phyloP scores from a whole-genome alignment of 495 filamentous ascomycete genomes.

The Hyphodiscus hymeniophilus region DNA sequence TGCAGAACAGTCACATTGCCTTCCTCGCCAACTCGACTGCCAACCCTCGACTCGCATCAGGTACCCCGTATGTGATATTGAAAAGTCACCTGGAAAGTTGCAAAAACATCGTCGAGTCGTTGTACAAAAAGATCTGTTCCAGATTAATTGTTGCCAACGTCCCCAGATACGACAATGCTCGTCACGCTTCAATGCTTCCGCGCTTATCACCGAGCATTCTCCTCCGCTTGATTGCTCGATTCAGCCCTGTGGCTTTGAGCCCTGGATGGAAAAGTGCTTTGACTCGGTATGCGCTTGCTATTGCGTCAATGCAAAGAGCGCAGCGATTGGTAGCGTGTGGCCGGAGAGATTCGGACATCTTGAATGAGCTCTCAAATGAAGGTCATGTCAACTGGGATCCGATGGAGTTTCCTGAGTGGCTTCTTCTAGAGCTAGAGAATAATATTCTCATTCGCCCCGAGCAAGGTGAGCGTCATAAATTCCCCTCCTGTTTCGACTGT shows the following conservation, averaged over 20 bases:
- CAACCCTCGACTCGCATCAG: neutral
- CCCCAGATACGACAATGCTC: neutral
- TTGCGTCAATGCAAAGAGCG: slow-evolving; percentile 30
- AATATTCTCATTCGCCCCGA: slow-evolving; percentile 53
- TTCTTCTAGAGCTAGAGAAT: slow-evolving; percentile 58
- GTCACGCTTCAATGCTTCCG: slow-evolving; percentile 18
- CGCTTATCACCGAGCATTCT: slow-evolving; percentile 26
- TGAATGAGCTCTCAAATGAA: slow-evolving; percentile 39
- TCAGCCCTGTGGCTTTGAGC: slow-evolving; percentile 17
- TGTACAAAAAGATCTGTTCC: too few relatives aligned
- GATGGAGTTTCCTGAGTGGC: slow-evolving; percentile 41
- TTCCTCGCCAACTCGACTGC: neutral
- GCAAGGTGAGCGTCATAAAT: too few relatives aligned
- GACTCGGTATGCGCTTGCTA: slow-evolving; percentile 29
- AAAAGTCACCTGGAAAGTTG: slow-evolving; percentile 30
- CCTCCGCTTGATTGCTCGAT: slow-evolving; percentile 25
- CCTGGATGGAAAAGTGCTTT: slow-evolving; percentile 25
- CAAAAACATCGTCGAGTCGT: slow-evolving; percentile 21
- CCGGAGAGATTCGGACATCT: too few relatives aligned
- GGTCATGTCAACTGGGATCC: slow-evolving; percentile 48
- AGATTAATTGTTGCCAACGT: too few relatives aligned
- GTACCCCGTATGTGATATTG: neutral
- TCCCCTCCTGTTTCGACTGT: too few relatives aligned
- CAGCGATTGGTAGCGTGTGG: slow-evolving; percentile 24
- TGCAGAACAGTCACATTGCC: slow-evolving; percentile 17